Percentiles rank a stretch among this genome's conserved stretches.
Evolutionary conservation across 2,329 filamentous ascomycete species (phyloP).

Genomic region (Colletotrichum eleusines): DNA sequence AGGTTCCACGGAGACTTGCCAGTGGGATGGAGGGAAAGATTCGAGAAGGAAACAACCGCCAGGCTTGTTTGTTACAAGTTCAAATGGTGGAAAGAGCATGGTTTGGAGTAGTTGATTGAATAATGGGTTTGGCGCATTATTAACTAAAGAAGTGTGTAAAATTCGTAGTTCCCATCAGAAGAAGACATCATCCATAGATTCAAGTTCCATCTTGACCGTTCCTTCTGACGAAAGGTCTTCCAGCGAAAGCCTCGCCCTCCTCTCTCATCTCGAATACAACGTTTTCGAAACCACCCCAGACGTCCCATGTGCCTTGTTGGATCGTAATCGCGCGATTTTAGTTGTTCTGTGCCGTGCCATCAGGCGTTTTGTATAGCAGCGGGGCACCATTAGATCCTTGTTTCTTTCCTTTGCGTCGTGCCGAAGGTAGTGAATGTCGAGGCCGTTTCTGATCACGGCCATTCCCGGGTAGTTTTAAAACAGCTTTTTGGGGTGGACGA

Average conservation of each 20-base stretch:
- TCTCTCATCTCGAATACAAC: no score
- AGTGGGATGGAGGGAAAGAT: conserved; percentile 24
- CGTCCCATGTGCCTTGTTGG: background rate
- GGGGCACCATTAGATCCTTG: background rate
- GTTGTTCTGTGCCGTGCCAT: background rate
- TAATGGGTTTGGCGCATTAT: background rate
- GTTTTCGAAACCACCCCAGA: background rate
- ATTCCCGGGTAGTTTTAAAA: no score
- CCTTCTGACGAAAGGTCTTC: background rate
- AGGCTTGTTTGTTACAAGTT: conserved; percentile 15
- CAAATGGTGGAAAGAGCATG: conserved; percentile 39
- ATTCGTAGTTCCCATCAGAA: background rate
- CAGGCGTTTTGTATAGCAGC: background rate
- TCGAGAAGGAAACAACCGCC: conserved; percentile 15
- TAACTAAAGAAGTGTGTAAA: background rate
- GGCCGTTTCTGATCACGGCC: background rate
- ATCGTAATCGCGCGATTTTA: background rate
- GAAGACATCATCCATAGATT: no score
- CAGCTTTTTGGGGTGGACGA: background rate
- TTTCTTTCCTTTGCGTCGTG: no score
- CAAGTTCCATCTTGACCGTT: no score
- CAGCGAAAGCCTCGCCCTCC: background rate
- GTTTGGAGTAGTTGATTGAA: conserved; percentile 32
- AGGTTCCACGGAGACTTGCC: conserved; percentile 31
- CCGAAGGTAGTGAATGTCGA: no score